Base-by-base conservation (phyloP, 306 rosid species). In the Prosopis cineraria region DNA sequence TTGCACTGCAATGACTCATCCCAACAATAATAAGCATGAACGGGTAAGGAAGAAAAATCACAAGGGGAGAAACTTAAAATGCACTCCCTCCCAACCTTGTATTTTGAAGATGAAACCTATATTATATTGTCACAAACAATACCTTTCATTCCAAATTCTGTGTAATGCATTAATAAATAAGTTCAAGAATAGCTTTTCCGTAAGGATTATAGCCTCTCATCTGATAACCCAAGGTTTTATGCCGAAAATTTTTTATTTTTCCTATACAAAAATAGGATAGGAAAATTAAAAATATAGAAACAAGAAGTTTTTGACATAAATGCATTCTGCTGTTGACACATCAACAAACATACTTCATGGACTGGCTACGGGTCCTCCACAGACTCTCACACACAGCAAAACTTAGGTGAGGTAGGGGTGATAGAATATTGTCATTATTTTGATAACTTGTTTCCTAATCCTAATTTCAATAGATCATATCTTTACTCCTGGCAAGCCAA, bases 1-100 rank as follows among this genome's bases (percentile, higher is more conserved):
- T 86, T 90, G 55, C 88, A 85, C 92, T 88, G 90, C 74, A 55
- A 80, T 29, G 40, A 56, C 24, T 59, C 30, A 34, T 19, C 39
- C 25, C 44, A 81, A 48, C 45, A 16, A 45, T 6, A 9, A 19
- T 13, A 41, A 4, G 25, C 53, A 41, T 60, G 22, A 40, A 14
- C 16, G 5, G 2, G 43, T 16, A 12, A 33, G 45, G 20, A 10
- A 20, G 29, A 16, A 70, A 71, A 31, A 31, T 20, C 24, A 5
- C 25, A 19, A 16, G 39, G 40, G 6, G 17, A 70, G 59, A 70
- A 3, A 44, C 20, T 47, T 50, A 10, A 70, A 47, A 48, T 44
- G 27, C 74, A 45, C 30, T 19, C 29, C 74, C 3, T 27, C 25
- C 73, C 65, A 5, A 53, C 12, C 19, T 29, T 60, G 22, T 25